Base-by-base conservation (phyloP, 1,284 basidiomycete genomes). In the Hymenochaete sp. region DNA sequence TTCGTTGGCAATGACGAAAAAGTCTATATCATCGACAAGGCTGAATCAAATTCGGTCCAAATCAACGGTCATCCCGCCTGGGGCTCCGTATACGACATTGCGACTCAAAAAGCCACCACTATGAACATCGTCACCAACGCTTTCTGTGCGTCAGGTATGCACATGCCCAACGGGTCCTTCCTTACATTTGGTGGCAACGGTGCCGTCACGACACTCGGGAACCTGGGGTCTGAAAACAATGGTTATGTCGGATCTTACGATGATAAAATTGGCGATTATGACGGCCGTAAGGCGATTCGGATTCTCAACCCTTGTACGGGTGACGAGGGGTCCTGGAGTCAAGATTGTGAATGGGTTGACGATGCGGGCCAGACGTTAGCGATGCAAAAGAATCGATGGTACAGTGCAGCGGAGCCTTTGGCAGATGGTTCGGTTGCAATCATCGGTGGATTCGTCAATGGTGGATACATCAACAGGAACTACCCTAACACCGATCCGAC, bases 401-500 rank as follows among this genome's bases (percentile, higher is more conserved):
- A 93, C 54, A 91, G 91, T 22, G 79, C 86, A 9, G 88, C 89
- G 35, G 85, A 89, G 59, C 66, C 82, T 6, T 70, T 85, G 2
- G 80, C 68, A 0, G 73, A 86, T 55, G 83, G 84, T 24, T 66
- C 67, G 2, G 62, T 90, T 36, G 83, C 78, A 14, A 65, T 91
- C 39, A 82, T 88, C 37, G 87, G 87, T 41, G 88, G 87, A 31
- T 84, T 90, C 60, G 73, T 81, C 49, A 86, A 82, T 60, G 92
- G 92, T 54, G 82, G 83, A 18, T 92, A 93, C 63, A 75, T 93
- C 63, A 95, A 96, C 63, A 73, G 91, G 13, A 93, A 86, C 56
- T 73, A 66, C 28, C 83, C 83, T 14, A 83, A 82, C 54, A 63
- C 55, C 3, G 81, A 84, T 56, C 81, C 79, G 2, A 63, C 71